Percentiles rank a stretch among this genome's conserved stretches.
phyloP scores from a whole-genome alignment of 176 grass and related monocot species.

The Themeda triandra region DNA sequence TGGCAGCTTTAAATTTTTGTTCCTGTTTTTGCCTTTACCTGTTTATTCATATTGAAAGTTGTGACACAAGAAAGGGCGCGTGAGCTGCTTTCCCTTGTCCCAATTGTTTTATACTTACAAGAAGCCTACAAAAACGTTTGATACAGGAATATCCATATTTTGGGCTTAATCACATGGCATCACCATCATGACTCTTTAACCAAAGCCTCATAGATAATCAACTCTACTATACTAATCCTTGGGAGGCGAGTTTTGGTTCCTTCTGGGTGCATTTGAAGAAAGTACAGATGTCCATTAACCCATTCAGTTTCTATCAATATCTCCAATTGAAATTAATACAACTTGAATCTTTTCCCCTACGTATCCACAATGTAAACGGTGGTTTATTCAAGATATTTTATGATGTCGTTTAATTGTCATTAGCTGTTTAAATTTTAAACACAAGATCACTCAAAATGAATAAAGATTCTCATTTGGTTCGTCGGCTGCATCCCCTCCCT shows the following conservation, averaged over 20 bases:
- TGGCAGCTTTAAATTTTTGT: constrained; percentile 44
- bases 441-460: not conserved
- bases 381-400: not conserved
- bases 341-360: not conserved
- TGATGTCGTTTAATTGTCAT: not conserved
- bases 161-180: constrained; percentile 24
- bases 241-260: constrained; percentile 32
- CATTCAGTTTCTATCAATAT: not conserved
- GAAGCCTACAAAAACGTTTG: constrained; percentile 24
- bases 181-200: constrained; percentile 22
- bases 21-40: constrained; percentile 25
- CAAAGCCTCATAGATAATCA: constrained; percentile 44
- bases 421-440: not conserved
- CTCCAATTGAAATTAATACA: not conserved
- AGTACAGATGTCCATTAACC: not conserved
- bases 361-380: not conserved
- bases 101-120: constrained; percentile 45
- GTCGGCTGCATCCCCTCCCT: too few relatives aligned
- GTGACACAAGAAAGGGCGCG: constrained; percentile 6
- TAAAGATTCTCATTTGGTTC: not conserved
- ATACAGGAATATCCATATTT: not conserved
- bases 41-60: constrained; percentile 37
- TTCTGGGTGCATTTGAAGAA: constrained; percentile 31
- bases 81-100: constrained; percentile 11
- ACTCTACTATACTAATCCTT: constrained; percentile 23